Evolutionary conservation across 192 early-diverging fungal genomes (phyloP), one percentile per base, ranked within the genome.

Genomic region (Helicostylum pulchrum): DNA sequence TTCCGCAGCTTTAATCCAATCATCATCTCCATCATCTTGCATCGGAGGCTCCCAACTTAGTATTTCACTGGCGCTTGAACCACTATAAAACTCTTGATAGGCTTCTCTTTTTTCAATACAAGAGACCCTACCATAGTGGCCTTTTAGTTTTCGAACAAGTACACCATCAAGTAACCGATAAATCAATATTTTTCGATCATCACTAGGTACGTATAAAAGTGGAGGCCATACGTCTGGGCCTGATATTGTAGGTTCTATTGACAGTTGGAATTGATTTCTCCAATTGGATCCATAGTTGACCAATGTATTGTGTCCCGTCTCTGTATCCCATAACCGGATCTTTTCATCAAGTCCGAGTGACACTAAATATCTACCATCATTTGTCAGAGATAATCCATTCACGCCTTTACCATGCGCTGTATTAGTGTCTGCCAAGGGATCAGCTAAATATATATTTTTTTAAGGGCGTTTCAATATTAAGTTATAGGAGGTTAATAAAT

Each of bases 301-400:
- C 58, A 85, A 70, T 7, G 77, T 77, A 61, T 88, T 88, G 15
- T 72, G 66, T 1, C 84, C 80, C 17, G 72, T 79, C 20, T 74
- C 56, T 8, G 83, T 66, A 69, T 84, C 82, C 92, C 92, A 93
- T 7, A 87, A 73, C 14, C 82, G 80, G 49, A 90, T 74, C 46
- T 72, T 78, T 30, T 81, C 77, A 65, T 89, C 90, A n/a, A 78
- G 68, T 0, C 81, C 85, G 11, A 78, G 71, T 19, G 80, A 84
- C 48, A 90, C 54, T 11, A 94, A 55, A 34, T 80, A 64, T 3
- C 71, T 63, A 1, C 90, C 87, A 70, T 87, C 84, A 0, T 77
- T 77, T 3, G 85, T 84, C 64, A 91, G 87, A 4, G 70, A 53
- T 12, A 93, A 53, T n/a, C 91, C 87, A 57, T 85, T 88, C 49